Evolutionary conservation across 2,329 filamentous ascomycete genomes (phyloP).

Genomic region (Purpureocillium takamizusanense): DNA sequence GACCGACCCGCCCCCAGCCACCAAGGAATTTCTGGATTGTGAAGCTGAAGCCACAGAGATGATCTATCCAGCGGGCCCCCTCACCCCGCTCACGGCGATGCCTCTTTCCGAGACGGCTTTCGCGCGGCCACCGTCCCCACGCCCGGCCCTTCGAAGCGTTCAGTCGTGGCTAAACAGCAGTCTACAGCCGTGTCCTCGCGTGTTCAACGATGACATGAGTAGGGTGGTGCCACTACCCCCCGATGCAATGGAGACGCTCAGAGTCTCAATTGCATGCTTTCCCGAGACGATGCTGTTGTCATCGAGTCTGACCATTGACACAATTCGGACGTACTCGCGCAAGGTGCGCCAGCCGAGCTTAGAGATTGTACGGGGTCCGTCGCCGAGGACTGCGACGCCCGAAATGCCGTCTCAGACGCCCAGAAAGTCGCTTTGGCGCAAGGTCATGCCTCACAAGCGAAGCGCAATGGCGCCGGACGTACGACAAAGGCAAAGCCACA

Average conservation of each 20-base stretch:
- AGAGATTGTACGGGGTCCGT: conserved; percentile 13
- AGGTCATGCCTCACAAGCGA: conserved; percentile 21
- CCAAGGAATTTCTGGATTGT: conserved; percentile 1
- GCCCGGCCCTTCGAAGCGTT: conserved; percentile 23
- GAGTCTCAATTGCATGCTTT: conserved; percentile 45
- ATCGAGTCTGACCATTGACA: conserved; percentile 46
- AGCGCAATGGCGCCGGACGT: conserved; percentile 6
- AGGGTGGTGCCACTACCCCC: conserved; percentile 39
- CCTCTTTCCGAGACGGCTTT: background rate
- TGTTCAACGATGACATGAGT: conserved; percentile 24
- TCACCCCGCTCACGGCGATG: background rate
- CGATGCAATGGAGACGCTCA: conserved; percentile 43
- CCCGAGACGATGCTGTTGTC: conserved; percentile 50
- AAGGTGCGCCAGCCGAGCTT: conserved; percentile 36
- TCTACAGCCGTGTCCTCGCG: conserved; percentile 17
- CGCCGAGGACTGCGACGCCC: conserved; percentile 8
- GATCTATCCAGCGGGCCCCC: no score
- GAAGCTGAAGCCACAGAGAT: conserved; percentile 6
- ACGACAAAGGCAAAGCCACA: conserved; percentile 2
- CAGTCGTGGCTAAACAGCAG: conserved; percentile 26
- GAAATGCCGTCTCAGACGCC: conserved; percentile 8
- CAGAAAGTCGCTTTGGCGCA: conserved; percentile 25
- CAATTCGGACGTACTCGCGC: conserved; percentile 45
- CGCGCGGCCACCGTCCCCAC: conserved; percentile 16
- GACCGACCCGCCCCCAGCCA: conserved; percentile 5